Conservation (phyloP, 148 eudicot genomes). For the Hydrangea macrophylla region DNA sequence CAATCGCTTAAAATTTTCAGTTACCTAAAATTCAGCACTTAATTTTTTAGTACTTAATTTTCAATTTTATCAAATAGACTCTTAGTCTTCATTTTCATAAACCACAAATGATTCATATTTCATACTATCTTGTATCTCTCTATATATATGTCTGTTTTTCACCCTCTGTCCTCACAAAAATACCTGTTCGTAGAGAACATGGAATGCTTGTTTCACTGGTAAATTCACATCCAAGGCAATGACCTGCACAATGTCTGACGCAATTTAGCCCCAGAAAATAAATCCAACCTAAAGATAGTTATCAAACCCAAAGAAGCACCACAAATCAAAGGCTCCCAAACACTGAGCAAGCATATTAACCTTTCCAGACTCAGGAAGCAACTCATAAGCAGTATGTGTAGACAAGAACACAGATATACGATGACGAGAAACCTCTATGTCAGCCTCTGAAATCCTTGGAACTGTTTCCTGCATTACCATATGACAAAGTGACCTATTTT, state of each 20-base stretch:
- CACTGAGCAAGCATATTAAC: constrained; percentile 26
- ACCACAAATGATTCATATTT: too few relatives aligned
- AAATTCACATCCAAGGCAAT: constrained; percentile 77
- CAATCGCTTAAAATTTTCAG: too few relatives aligned
- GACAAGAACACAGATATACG: constrained; percentile 79
- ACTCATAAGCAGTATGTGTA: constrained; percentile 77
- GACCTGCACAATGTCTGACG: constrained; percentile 46
- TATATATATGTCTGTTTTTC: too few relatives aligned
- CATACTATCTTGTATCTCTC: too few relatives aligned
- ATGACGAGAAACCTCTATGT: constrained; percentile 68
- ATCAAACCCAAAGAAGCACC: neutral
- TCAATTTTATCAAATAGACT: too few relatives aligned
- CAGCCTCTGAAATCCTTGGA: constrained; percentile 61
- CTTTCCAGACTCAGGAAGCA: constrained; percentile 98
- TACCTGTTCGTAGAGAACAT: constrained; percentile 95
- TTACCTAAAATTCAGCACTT: too few relatives aligned
- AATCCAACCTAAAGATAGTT: neutral
- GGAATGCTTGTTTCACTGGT: constrained; percentile 97
- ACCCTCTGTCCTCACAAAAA: neutral
- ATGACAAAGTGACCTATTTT: neutral
- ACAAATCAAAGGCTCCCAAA: neutral
- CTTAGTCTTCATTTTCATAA: too few relatives aligned
- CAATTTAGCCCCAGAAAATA: constrained; percentile 2
- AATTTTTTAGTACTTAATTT: too few relatives aligned
- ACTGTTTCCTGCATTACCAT: constrained; percentile 48